phyloP scores from a whole-genome alignment of 164 flowering plant genomes.

The Annona cherimola region DNA sequence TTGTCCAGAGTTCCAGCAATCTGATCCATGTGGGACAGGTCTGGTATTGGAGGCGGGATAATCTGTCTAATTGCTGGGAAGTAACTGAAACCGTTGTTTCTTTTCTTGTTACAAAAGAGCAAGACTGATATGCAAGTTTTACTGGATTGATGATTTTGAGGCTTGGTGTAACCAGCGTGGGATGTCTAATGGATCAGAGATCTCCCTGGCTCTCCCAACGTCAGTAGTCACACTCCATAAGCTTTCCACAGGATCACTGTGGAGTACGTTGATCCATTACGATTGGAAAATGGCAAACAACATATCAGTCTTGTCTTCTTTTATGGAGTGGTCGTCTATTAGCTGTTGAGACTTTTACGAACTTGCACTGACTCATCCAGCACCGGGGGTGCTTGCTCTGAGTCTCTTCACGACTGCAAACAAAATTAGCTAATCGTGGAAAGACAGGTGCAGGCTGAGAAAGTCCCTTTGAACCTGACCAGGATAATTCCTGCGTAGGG shows the following conservation, averaged over 20 bases:
- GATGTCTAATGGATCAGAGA: background rate
- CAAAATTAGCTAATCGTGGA: background rate
- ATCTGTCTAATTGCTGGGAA: slow-evolving; percentile 5
- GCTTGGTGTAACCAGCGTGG: too few species aligned
- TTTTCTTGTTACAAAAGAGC: background rate
- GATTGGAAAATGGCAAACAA: background rate
- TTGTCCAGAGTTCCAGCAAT: slow-evolving; percentile 25
- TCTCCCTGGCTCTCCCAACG: background rate
- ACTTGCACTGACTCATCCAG: slow-evolving; percentile 1
- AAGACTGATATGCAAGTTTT: background rate
- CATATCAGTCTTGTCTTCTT: background rate
- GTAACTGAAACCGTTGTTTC: slow-evolving; percentile 7
- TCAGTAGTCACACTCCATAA: background rate
- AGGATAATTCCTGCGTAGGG: slow-evolving; percentile 11
- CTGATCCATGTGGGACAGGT: slow-evolving; percentile 25
- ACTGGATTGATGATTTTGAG: too few species aligned
- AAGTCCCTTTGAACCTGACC: slow-evolving; percentile 17
- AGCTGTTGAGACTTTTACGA: background rate
- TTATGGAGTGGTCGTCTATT: background rate
- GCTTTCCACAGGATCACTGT: background rate
- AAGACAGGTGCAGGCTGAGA: slow-evolving; percentile 14
- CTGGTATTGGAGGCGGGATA: slow-evolving; percentile 15
- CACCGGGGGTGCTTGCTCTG: slow-evolving; percentile 9
- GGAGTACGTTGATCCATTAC: background rate
- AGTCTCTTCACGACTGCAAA: background rate